Base-by-base conservation (phyloP, 1,139 yeast genomes). In the Scheffersomyces illinoinensis region DNA sequence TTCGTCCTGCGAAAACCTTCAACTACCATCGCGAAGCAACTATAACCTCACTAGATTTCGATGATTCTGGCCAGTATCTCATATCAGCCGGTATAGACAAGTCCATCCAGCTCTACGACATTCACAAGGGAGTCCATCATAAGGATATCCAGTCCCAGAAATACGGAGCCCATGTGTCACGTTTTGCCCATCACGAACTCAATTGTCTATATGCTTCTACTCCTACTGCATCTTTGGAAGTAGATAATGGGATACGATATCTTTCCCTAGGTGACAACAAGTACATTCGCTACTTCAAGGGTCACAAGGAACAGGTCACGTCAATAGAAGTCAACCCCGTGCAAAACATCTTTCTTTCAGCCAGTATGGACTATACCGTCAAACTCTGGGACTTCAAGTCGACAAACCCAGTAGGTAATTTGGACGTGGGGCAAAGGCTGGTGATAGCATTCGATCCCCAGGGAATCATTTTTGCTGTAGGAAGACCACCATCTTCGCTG, bases 151-250 rank as follows among this genome's bases (percentile, higher is more conserved):
- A 86, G 63, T 89, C 96, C 24, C 95, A 92, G 74, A 95, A 95
- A 70, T 95, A 95, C 67, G 99, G 99, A 0, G 92, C 93, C 59
- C 93, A 91, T 68, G 75, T 91, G 52, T 98, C 97, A 1, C 81
- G 87, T 54, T 95, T 95, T 72, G 88, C 97, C 0, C 97, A 92
- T 68, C 82, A 84, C 53, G 89, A 87, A 52, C 82, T 86, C 58
- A 87, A 89, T 64, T 89, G 96, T 67, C 78, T 95, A 4, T 92
- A 91, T 69, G 93, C 97, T 0, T 90, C 97, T 4, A 91, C 98
- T 0, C 83, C 83, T 2, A 62, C 65, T 2, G 66, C 67, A 4
- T 66, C 62, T 12, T 59, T 61, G 4, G 70, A 67, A 19, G 86
- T 79, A 49, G 89, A 91, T 63, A 87, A 93, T 68, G 89, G 89